Evolutionary conservation across 768 basidiomycete species (phyloP), one percentile per base, ranked within the genome.

Genomic region (Pulveroboletus sp.): DNA sequence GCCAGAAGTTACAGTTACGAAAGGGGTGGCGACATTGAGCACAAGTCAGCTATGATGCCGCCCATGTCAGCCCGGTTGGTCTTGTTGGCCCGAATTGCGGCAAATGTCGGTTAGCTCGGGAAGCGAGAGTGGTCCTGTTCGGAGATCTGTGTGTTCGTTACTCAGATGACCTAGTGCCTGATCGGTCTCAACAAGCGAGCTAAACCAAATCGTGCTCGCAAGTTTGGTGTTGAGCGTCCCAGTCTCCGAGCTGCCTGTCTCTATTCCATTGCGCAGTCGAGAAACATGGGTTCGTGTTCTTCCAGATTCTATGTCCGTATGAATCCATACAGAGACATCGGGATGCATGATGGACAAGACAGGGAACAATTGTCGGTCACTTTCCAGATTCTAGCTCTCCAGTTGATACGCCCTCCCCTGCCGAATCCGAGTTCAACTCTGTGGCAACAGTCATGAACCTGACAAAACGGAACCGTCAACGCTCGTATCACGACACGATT

Each of bases 401-500:
- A 33, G 47, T 7, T 6, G 50, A 45, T 32, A 48, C 49, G 2
- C 50, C 54, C 18, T 65, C 65, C 39, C 35, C 50, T 35, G 59
- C 46, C 8, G 51, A 3, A 12, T 71, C 73, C 6, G 68, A 57
- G 50, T 68, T 71, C 33, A 79, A 60, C 47, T 75, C 70, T 36
- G 73, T 68, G 6, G 76, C 74, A 1, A 73, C 71, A 0, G 79
- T 76, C 76, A 80, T 78, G 57, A 80, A 76, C 58, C 78, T 80
- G 17, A 49, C 10, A 39, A 27, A 31, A 3, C n/a, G 5, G 24
- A 8, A 30, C 46, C 14, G 36, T 55, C 27, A 55, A 21, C 30
- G 26, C 31, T 39, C 11, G 39, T 24, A 8, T 45, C 32, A 32
- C 26, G 18, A 7, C 1, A 38, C 35, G 15, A 46, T 33, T 33